Evolutionary conservation across 306 rosid genomes (phyloP), one percentile per base, ranked within the genome.

Genomic region (Fagus sylvatica): DNA sequence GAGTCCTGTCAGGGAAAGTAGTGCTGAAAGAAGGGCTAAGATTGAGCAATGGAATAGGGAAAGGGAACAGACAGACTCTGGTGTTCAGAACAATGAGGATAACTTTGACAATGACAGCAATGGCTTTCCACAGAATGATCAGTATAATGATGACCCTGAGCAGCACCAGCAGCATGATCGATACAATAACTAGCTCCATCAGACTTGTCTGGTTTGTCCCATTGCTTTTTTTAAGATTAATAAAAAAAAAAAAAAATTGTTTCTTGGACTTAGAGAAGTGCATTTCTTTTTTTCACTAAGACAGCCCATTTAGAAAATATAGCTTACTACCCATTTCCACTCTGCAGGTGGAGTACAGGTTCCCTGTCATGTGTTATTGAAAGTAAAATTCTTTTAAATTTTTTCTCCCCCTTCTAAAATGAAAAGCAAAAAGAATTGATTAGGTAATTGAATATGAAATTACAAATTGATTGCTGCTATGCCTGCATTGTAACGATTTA

Each of bases 1-100:
- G 67, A 91, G 91, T 76, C 97, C 81, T 2, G 85, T 74, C 32
- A 93, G 99, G 87, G 99, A 96, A 87, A 91, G 87, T 72, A 96
- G 98, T 77, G 96, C 55, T 53, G 99, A 96, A 83, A 88, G 99
- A 81, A 90, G 99, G 83, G 99, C 99, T 53, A 93, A 86, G 80
- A 96, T 96, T 54, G 99, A 96, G 86, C 93, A 89, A 61, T 96
- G 99, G 99, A 96, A 96, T 87, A 86, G 84, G 84, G 99, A 96
- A 85, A 85, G 61, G 86, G 99, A 96, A 73, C 83, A 46, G 41
- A 86, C 2, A 46, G 93, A 82, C 0, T 34, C 90, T 48, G 93
- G 89, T 19, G 70, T 61, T 79, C 81, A 53, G 78, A 79, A 82
- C 64, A 71, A 79, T 64, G 67, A 79, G 39, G 81, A 78, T 69